These are phyloP conservation scores for Trifolium repens DNA, from an alignment of 306 rosid genomes.

Conservation along the genomic window DNA sequence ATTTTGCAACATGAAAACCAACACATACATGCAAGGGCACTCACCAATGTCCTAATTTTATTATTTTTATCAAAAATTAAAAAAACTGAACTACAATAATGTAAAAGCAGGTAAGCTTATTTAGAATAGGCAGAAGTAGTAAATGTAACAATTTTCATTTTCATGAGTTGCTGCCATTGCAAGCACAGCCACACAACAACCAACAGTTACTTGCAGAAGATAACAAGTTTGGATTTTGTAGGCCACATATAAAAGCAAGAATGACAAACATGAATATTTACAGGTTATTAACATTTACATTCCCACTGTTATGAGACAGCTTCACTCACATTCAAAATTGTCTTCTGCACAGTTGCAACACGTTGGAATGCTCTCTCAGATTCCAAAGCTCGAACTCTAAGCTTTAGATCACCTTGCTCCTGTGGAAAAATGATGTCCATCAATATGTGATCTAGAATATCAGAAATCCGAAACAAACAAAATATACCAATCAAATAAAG, in stretches of 20 bases:
- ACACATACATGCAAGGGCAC: constrained; percentile 31
- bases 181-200: constrained; percentile 10
- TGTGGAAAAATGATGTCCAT: constrained; percentile 43
- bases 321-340: constrained; percentile 86
- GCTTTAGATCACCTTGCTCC: constrained; percentile 99
- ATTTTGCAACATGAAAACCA: constrained; percentile 12
- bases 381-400: constrained; percentile 94
- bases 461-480: constrained; percentile 36
- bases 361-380: constrained; percentile 99
- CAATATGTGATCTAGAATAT: constrained; percentile 28
- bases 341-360: constrained; percentile 89
- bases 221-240: constrained; percentile 32
- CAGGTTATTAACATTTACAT: constrained; percentile 28
- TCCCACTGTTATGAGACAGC: constrained; percentile 36
- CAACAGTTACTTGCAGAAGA: constrained; percentile 14
- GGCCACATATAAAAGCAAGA: constrained; percentile 20
- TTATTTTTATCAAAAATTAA: constrained; percentile 7
- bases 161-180: constrained; percentile 22
- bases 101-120: constrained; percentile 7
- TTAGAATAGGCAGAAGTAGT: constrained; percentile 1
- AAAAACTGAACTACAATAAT: constrained; percentile 5
- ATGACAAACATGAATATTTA: constrained; percentile 37
- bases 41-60: constrained; percentile 9
- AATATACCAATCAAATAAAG: constrained; percentile 32
- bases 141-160: constrained; percentile 10